phyloP scores from a whole-genome alignment of 768 basidiomycete genomes.

The Panellus pusillus region DNA sequence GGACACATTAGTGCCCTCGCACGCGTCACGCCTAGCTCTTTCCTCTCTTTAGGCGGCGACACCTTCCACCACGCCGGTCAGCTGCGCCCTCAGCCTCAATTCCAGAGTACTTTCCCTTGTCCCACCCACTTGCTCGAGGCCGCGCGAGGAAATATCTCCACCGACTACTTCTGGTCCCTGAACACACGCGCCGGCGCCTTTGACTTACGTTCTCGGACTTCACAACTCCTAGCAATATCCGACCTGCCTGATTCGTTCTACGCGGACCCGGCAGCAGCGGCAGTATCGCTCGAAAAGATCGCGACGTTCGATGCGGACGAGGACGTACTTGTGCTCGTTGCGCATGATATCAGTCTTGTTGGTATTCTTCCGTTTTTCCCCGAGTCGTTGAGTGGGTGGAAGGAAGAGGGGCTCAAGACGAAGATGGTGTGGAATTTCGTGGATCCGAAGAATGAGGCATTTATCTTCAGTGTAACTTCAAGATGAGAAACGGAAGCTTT shows the following conservation, averaged over 20 bases:
- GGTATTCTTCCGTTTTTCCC: slow-evolving; percentile 13
- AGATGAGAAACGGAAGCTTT: no score
- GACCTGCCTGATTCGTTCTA: slow-evolving; percentile 14
- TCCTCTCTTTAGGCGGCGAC: slow-evolving; percentile 21
- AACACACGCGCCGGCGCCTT: slow-evolving; percentile 5
- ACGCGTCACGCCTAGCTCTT: slow-evolving; percentile 18
- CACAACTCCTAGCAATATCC: slow-evolving; percentile 12
- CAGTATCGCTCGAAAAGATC: slow-evolving; percentile 6
- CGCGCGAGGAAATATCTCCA: slow-evolving; percentile 5
- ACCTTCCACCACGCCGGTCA: slow-evolving; percentile 19
- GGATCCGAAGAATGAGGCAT: slow-evolving; percentile 15
- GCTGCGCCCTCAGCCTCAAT: slow-evolving; percentile 11
- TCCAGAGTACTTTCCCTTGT: slow-evolving; percentile 16
- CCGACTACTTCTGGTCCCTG: slow-evolving; percentile 14
- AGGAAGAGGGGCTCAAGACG: slow-evolving; percentile 9
- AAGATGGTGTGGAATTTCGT: slow-evolving; percentile 13
- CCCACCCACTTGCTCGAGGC: slow-evolving; percentile 12
- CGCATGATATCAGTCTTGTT: slow-evolving; percentile 17
- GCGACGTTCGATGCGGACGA: slow-evolving; percentile 18
- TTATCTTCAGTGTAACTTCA: slow-evolving; percentile 4
- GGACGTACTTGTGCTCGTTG: slow-evolving; percentile 16
- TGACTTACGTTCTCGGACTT: slow-evolving; percentile 12
- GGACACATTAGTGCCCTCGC: slow-evolving; percentile 20
- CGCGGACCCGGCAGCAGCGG: slow-evolving; percentile 6
- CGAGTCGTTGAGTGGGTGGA: slow-evolving; percentile 10